Evolutionary conservation across 2,329 filamentous ascomycete species (phyloP).

Genomic region (Thyridium curvatum): DNA sequence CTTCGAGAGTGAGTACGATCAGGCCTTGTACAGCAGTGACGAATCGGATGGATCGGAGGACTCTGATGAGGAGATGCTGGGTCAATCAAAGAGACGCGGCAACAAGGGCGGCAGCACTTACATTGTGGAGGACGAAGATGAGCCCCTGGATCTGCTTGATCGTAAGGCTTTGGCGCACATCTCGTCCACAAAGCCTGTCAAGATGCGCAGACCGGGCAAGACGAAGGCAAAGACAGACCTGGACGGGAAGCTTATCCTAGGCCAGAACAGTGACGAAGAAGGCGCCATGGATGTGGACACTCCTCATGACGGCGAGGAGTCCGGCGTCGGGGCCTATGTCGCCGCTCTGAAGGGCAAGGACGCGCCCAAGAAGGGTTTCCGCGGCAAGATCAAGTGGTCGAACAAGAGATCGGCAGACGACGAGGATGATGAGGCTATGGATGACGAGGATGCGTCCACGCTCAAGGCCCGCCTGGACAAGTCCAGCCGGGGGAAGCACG

Average conservation of each 20-base stretch:
- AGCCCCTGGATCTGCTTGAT: conserved; percentile 89
- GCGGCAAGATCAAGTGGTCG: conserved; percentile 66
- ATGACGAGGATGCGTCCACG: conserved; percentile 34
- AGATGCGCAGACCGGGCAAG: conserved; percentile 51
- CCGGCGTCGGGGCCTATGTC: conserved; percentile 63
- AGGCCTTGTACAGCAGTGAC: conserved; percentile 85
- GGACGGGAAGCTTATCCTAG: conserved; percentile 77
- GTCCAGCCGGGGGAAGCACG: conserved; percentile 22
- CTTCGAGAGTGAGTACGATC: conserved; percentile 91
- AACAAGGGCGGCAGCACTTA: conserved; percentile 67
- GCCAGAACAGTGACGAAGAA: conserved; percentile 39
- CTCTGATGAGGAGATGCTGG: conserved; percentile 41
- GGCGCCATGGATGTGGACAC: conserved; percentile 56
- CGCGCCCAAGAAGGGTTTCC: conserved; percentile 55
- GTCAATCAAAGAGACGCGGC: conserved; percentile 30
- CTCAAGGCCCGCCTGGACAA: conserved; percentile 43
- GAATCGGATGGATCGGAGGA: conserved; percentile 58
- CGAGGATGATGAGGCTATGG: conserved; percentile 45
- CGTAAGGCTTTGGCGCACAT: conserved; percentile 87
- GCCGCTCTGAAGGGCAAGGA: conserved; percentile 64
- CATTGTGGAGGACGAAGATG: conserved; percentile 90
- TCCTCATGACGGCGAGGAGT: conserved; percentile 28
- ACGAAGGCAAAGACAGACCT: conserved; percentile 64
- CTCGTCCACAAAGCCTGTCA: conserved; percentile 78
- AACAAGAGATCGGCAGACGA: conserved; percentile 47